phyloP scores from a whole-genome alignment of 2,329 filamentous ascomycete species.

The Ophiostoma sp. region DNA sequence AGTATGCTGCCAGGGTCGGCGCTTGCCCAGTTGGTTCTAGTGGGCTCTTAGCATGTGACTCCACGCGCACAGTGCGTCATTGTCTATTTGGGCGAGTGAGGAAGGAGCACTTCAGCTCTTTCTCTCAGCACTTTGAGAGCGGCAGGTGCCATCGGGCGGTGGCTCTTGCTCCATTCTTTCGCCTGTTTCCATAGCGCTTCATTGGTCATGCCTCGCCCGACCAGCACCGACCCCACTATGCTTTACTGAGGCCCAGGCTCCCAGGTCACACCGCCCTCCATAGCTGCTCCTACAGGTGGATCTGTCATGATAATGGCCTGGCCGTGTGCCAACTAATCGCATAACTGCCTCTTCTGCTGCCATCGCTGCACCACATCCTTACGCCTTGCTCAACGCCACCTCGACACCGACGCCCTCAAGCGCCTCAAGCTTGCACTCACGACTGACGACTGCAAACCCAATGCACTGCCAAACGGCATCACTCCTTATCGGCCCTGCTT shows the following conservation, averaged over 20 bases:
- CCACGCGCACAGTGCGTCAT: constrained; percentile 9
- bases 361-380: not conserved
- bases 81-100: not conserved
- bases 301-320: not conserved
- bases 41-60: constrained; percentile 6
- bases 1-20: not conserved
- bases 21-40: not conserved
- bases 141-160: not conserved
- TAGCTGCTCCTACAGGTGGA: not conserved
- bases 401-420: not conserved
- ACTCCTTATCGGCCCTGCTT: not conserved
- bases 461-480: not conserved
- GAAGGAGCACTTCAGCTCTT: no score
- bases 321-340: not conserved
- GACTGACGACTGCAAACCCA: not conserved
- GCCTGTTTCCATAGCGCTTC: not conserved
- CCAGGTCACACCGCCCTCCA: not conserved
- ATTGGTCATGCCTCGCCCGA: not conserved
- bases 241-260: not conserved
- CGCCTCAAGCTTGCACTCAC: not conserved
- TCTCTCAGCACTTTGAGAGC: not conserved
- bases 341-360: not conserved
- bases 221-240: not conserved
- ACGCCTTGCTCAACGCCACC: not conserved
- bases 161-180: not conserved